Conservation (phyloP, 768 basidiomycete genomes). For the Gloeopeniophorella convolvens region DNA sequence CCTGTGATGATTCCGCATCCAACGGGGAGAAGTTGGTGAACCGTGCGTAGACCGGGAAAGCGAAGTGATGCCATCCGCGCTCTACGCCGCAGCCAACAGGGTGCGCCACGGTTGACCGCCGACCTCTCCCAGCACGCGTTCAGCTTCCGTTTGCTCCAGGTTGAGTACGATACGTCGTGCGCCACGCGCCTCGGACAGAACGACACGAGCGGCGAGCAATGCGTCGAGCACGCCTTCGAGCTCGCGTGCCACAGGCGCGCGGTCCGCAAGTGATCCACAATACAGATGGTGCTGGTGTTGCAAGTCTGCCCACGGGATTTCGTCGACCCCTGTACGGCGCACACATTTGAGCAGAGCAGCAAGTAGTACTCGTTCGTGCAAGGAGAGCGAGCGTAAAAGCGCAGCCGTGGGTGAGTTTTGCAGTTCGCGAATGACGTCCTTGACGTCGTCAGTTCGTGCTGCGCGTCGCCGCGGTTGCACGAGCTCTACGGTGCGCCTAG, state of each 20-base stretch:
- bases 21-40: too few relatives aligned
- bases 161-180: conserved; percentile 77
- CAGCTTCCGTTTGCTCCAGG: conserved; percentile 77
- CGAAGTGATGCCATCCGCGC: too few relatives aligned
- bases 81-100: conserved; percentile 27
- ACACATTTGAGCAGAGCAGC: conserved; percentile 78
- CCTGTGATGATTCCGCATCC: too few relatives aligned
- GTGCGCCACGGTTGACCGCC: conserved; percentile 67
- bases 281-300: conserved; percentile 72
- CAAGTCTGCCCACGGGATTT: conserved; percentile 82
- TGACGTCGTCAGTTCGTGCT: conserved; percentile 66
- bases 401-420: conserved; percentile 88
- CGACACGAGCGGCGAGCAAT: conserved; percentile 67
- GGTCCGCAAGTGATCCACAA: conserved; percentile 52
- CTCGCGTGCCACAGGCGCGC: conserved; percentile 57
- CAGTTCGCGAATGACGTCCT: conserved; percentile 74
- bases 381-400: conserved; percentile 73
- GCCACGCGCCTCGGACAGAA: conserved; percentile 60
- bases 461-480: conserved; percentile 44
- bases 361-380: conserved; percentile 86
- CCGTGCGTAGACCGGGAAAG: too few relatives aligned
- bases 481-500: conserved; percentile 78
- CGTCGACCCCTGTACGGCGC: conserved; percentile 77
- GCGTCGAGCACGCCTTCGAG: conserved; percentile 67
- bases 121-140: conserved; percentile 76